Evolutionary conservation across 2,329 filamentous ascomycete species (phyloP).

Genomic region (Alternaria alternata): DNA sequence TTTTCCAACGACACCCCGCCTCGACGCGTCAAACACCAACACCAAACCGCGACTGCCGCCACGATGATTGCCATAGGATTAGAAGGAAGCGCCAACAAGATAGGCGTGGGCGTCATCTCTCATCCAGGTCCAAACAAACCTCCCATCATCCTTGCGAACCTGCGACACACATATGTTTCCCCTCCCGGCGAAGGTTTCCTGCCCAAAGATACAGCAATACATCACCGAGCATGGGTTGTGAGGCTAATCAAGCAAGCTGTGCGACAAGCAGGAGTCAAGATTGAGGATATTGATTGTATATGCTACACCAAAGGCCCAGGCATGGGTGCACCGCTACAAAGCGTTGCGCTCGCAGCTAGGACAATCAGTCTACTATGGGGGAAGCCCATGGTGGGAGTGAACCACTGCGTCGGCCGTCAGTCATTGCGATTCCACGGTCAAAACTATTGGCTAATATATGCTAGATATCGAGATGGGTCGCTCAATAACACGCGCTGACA

Average conservation of each 20-base stretch:
- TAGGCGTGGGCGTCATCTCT: constrained; percentile 90
- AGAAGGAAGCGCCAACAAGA: constrained; percentile 97
- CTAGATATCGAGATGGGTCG: constrained; percentile 95
- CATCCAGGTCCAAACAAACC: constrained; percentile 65
- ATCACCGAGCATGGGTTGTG: constrained; percentile 88
- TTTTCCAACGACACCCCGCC: constrained; percentile 33
- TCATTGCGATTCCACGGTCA: constrained; percentile 5
- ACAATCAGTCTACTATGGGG: constrained; percentile 84
- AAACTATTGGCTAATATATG: not conserved
- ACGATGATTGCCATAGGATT: constrained; percentile 74
- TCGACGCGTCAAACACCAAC: constrained; percentile 19
- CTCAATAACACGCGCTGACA: constrained; percentile 85
- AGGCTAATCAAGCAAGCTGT: constrained; percentile 82
- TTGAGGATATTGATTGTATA: constrained; percentile 81
- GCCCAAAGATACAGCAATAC: constrained; percentile 92
- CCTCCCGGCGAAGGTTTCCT: constrained; percentile 94
- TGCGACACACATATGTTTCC: constrained; percentile 91
- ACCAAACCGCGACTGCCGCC: constrained; percentile 9
- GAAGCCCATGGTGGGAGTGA: constrained; percentile 90
- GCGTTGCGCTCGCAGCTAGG: constrained; percentile 84
- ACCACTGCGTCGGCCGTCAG: constrained; percentile 90
- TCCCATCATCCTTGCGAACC: constrained; percentile 79
- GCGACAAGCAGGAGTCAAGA: constrained; percentile 64
- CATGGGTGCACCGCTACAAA: constrained; percentile 92
- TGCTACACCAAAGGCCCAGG: constrained; percentile 96